A percentile compares a stretch with the other conserved stretches of the same genome.
Evolutionary conservation across 192 early-diverging fungal species (phyloP).

Genomic region (Linnemannia zychae): DNA sequence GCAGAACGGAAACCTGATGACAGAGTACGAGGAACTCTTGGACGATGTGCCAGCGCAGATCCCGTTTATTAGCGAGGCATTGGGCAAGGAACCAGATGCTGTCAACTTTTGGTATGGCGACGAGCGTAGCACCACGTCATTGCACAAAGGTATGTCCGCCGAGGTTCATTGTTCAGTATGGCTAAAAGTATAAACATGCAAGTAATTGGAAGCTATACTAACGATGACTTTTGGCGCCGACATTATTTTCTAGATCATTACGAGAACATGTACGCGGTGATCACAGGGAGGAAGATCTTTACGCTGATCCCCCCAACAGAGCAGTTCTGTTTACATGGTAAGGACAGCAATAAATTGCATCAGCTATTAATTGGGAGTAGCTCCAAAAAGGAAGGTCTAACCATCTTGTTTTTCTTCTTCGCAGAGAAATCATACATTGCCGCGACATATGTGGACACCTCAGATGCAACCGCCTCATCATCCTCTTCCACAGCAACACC

Average conservation of each 20-base stretch:
- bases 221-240: neutral
- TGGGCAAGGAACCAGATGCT: constrained; percentile 60
- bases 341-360: neutral
- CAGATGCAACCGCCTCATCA: constrained; percentile 4
- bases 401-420: constrained; percentile 10
- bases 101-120: constrained; percentile 70
- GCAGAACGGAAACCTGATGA: constrained; percentile 64
- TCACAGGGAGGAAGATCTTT: constrained; percentile 64
- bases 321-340: constrained; percentile 66
- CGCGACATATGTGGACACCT: constrained; percentile 43
- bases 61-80: constrained; percentile 58
- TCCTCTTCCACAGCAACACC: neutral
- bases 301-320: constrained; percentile 63
- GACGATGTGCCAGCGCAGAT: constrained; percentile 59
- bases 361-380: neutral
- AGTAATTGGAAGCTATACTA: neutral
- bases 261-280: constrained; percentile 67
- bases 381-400: neutral
- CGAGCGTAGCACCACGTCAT: constrained; percentile 56
- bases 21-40: constrained; percentile 57
- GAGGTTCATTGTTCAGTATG: neutral
- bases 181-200: neutral
- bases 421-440: constrained; percentile 51
- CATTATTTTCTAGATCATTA: constrained; percentile 58
- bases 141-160: constrained; percentile 58